These are phyloP conservation scores for Xylaria castorea DNA, from an alignment of 495 filamentous ascomycete genomes.

Conservation along the genomic window DNA sequence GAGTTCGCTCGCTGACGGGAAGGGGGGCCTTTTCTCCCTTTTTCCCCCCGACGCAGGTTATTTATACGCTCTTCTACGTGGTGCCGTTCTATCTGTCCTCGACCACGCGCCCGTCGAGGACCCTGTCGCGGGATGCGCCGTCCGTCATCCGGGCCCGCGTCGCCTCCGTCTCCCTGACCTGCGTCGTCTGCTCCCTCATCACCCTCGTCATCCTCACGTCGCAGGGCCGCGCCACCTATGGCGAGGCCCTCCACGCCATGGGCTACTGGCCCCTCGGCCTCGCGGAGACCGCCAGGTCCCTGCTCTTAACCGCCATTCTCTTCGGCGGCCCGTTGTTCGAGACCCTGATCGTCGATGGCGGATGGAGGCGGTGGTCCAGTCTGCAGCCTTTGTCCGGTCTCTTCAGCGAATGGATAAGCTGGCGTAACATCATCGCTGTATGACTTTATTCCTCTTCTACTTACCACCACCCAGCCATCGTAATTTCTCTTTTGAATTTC, in stretches of 20 bases:
- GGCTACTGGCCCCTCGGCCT: slow-evolving; percentile 78
- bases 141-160: slow-evolving; percentile 89
- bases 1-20: background rate
- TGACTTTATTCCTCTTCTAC: slow-evolving; percentile 30
- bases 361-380: slow-evolving; percentile 70
- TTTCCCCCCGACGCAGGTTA: slow-evolving; percentile 53
- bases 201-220: slow-evolving; percentile 66
- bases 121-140: slow-evolving; percentile 84
- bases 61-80: slow-evolving; percentile 87
- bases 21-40: background rate
- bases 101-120: slow-evolving; percentile 79
- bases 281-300: slow-evolving; percentile 60
- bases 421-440: slow-evolving; percentile 63
- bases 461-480: background rate
- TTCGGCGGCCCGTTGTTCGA: slow-evolving; percentile 88
- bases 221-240: slow-evolving; percentile 40
- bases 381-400: slow-evolving; percentile 41
- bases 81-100: slow-evolving; percentile 86
- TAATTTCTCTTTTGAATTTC: background rate
- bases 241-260: slow-evolving; percentile 66
- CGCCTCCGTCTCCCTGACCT: slow-evolving; percentile 75
- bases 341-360: slow-evolving; percentile 70
- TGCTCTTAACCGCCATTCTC: slow-evolving; percentile 76
- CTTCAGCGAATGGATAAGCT: slow-evolving; percentile 57
- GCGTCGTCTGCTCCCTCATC: slow-evolving; percentile 62